Conservation (phyloP, 495 filamentous ascomycete species). For the Chaetomium tenue region DNA sequence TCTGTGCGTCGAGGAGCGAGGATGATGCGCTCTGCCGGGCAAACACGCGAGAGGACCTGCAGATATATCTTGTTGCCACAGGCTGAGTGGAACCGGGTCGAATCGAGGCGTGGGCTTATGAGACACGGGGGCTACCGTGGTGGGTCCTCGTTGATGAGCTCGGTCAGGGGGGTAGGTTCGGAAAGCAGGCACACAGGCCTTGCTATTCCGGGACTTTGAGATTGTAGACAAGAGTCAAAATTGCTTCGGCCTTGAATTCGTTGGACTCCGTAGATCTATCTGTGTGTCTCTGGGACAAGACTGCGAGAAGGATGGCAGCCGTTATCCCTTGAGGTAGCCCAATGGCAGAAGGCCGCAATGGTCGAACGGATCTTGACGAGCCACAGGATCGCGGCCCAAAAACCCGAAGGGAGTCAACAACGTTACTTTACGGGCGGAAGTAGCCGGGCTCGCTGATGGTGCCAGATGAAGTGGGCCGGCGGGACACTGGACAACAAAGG, state of each 20-base stretch:
- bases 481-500: constrained; percentile 29
- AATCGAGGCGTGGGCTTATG: neutral
- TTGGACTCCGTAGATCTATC: neutral
- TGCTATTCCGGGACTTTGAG: neutral
- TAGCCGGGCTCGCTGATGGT: neutral
- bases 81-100: neutral
- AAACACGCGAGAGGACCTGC: constrained; percentile 6
- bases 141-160: constrained; percentile 4
- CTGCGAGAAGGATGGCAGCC: neutral
- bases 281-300: neutral
- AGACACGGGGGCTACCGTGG: constrained; percentile 15
- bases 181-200: neutral
- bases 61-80: constrained; percentile 9
- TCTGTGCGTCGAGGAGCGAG: neutral
- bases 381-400: neutral
- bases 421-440: neutral
- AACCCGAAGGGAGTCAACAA: neutral
- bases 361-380: neutral
- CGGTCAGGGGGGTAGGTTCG: neutral
- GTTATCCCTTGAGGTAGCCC: neutral
- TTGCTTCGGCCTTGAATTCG: neutral
- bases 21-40: neutral
- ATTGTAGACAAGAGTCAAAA: neutral
- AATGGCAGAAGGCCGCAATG: neutral
- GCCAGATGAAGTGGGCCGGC: constrained; percentile 17